Base-by-base conservation (phyloP, 768 basidiomycete species). In the Tulasnella calospora region DNA sequence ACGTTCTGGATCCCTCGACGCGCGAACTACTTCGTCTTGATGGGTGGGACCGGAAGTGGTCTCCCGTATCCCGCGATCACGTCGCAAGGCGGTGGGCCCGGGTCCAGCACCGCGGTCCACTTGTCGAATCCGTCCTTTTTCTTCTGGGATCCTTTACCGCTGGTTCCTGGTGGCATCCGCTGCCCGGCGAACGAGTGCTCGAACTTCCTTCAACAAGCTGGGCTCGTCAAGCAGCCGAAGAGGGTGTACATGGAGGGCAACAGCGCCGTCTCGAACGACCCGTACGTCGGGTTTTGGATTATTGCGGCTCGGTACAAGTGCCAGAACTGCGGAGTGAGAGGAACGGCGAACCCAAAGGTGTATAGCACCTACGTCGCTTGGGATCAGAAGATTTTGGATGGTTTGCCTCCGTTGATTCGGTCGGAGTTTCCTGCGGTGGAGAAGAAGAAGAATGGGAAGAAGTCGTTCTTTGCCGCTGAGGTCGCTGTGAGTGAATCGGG, bases 1-100 rank as follows among this genome's bases (percentile, higher is more conserved):
- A 78, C 77, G 10, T 78, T 78, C 55, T 78, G 77, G 77, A 41
- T 78, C 9, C 77, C 77, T n/a, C 77, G 70, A 21, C 41, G 70
- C 19, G 70, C 67, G 41, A 71, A 78, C 44, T 78, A 73, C 71
- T 78, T 78, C 71, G 27, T 78, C 30, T 33, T 78, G 19, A 71
- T 71, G 36, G 70, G 70, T 15, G 40, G 67, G 12, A 23, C 69
- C 0, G 44, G 30, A 1, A 38, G 67, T 21, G 55, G 67, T 0
- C 10, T 36, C 0, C 44, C 69, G 0, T 40, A 72, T n/a, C 67
- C 17, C 0, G 44, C 35, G n/a, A 15, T 71, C 10, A 46, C 33
- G 27, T 15, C 35, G 9, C 36, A 71, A 41, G 40, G 69, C 23
- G 41, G 33, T 23, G 36, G 33, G 44, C 41, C 30, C 69, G 70